Evolutionary conservation across 345 rosid genomes (phyloP), one percentile per base, ranked within the genome.

Genomic region (Brassica juncea): DNA sequence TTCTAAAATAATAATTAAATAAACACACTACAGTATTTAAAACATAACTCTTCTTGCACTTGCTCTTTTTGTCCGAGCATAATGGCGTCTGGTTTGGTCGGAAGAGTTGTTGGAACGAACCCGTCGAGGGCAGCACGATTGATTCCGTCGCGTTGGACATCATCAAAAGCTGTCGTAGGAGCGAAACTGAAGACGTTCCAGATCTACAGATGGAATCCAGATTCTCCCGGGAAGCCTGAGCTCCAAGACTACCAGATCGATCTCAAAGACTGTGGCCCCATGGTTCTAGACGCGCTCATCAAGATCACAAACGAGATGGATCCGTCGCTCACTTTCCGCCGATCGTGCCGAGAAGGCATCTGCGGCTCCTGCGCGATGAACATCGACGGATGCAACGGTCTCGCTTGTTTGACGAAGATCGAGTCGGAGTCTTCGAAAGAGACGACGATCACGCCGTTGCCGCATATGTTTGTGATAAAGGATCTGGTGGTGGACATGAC

Each of bases 341-440:
- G 99, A 5, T 95, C 99, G 3, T 95, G 98, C 86, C 92, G 99
- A 2, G 98, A 95, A 82, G 99, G 99, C 6, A 93, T 95, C 60
- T 93, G 98, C 64, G 98, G 99, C 3, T 96, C 98, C 19, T 92
- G 99, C 62, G 97, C 99, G 2, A 96, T 96, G 99, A 96, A 90
- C 85, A 96, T 96, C 47, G 96, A 96, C 81, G 99, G 99, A 12
- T 90, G 99, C 77, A 93, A 96, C 70, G 97, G 99, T 2, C 87
- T 96, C 8, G 99, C 99, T 2, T 93, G 97, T 66, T 79, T 96
- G 8, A 93, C 99, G 35, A 93, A 90, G 89, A 96, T 96, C 80
- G 25, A 81, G 77, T 85, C 1, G 87, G 79, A 5, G 8, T 27
- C 30, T 27, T 27, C 78, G 0, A 21, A 85, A 6, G 73, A 77